These are phyloP conservation scores for Hypomontagnella monticulosa DNA, from an alignment of 495 filamentous ascomycete species.

Conservation along the genomic window DNA sequence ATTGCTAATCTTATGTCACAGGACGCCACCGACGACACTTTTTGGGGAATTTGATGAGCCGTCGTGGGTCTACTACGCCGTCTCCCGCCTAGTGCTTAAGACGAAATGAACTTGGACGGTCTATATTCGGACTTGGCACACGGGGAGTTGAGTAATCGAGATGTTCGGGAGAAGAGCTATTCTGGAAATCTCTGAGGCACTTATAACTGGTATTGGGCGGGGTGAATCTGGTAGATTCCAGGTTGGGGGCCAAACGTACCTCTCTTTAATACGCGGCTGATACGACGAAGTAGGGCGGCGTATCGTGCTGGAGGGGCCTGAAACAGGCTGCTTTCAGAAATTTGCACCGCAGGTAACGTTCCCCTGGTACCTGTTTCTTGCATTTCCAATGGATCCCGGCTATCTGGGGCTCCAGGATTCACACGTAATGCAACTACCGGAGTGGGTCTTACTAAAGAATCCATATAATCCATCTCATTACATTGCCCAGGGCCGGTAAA, in stretches of 20 bases:
- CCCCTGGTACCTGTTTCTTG: slow-evolving; percentile 1
- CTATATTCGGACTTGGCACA: not conserved
- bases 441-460: not conserved
- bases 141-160: not conserved
- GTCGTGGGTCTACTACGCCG: slow-evolving; percentile 10
- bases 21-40: slow-evolving; percentile 13
- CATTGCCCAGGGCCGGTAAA: slow-evolving; percentile 9
- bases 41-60: slow-evolving; percentile 4
- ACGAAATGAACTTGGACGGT: slow-evolving; percentile 4
- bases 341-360: slow-evolving; percentile 20
- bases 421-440: slow-evolving; percentile 30
- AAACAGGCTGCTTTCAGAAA: slow-evolving; percentile 14
- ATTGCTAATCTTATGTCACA: slow-evolving; percentile 14
- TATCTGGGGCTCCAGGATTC: not conserved
- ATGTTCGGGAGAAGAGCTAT: not conserved
- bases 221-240: not conserved
- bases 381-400: not conserved
- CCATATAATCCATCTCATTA: slow-evolving; percentile 7
- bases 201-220: not conserved
- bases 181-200: not conserved
- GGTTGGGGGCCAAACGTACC: not conserved
- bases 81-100: slow-evolving; percentile 7
- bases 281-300: not conserved
- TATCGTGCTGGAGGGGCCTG: not conserved
- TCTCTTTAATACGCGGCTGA: not conserved